Evolutionary conservation across 176 grass and related monocot species (phyloP).

Genomic region (Elaeis guineensis): DNA sequence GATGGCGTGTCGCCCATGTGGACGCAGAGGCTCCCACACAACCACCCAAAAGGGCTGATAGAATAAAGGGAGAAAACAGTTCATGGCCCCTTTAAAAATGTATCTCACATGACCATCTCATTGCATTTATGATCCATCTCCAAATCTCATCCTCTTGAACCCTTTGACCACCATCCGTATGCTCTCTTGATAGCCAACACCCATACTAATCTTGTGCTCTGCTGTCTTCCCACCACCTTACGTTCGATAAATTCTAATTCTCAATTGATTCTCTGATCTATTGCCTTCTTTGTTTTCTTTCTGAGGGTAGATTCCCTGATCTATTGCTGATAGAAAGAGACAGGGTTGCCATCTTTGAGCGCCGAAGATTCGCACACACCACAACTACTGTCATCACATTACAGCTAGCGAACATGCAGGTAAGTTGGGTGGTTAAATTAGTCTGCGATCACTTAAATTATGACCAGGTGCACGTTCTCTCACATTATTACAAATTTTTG

Average conservation of each 20-base stretch:
- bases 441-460: neutral
- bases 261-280: neutral
- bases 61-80: too few relatives aligned
- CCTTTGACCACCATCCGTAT: too few relatives aligned
- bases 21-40: neutral
- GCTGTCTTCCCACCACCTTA: neutral
- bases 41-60: too few relatives aligned
- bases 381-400: neutral
- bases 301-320: neutral
- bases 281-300: too few relatives aligned
- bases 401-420: slow-evolving; percentile 3
- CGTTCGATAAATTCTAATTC: neutral
- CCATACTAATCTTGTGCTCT: neutral
- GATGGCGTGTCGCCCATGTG: neutral
- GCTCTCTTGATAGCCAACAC: too few relatives aligned
- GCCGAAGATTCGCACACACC: neutral
- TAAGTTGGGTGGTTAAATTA: neutral
- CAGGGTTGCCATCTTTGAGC: neutral
- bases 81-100: too few relatives aligned
- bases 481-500: neutral
- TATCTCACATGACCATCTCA: too few relatives aligned
- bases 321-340: neutral
- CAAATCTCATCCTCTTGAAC: too few relatives aligned
- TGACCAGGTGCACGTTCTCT: neutral
- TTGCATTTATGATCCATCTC: too few relatives aligned